phyloP scores from a whole-genome alignment of 495 filamentous ascomycete species.

The Daldinia decipiens region DNA sequence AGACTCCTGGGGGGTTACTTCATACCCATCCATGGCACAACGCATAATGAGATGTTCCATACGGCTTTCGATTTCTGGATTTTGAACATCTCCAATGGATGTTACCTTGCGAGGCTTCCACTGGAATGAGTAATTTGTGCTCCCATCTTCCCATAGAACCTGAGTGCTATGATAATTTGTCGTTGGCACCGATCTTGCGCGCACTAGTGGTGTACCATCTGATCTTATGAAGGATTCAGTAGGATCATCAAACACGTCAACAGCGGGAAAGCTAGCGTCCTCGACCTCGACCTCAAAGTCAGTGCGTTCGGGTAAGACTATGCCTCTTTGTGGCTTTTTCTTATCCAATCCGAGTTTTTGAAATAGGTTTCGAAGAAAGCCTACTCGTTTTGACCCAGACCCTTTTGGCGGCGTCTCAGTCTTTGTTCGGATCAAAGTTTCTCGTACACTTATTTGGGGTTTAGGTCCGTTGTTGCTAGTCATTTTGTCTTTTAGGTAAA shows the following conservation, averaged over 20 bases:
- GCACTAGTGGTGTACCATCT: constrained; percentile 2
- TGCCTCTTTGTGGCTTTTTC: neutral
- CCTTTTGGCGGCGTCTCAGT: neutral
- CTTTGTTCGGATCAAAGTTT: neutral
- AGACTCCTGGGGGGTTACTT: constrained; percentile 7
- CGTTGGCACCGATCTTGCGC: neutral
- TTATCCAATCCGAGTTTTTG: neutral
- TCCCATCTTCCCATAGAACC: neutral
- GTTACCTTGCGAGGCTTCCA: neutral
- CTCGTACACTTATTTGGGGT: neutral
- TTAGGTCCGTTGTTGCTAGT: neutral
- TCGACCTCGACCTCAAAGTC: neutral
- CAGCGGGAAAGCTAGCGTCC: neutral
- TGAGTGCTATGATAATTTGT: neutral
- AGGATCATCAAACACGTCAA: neutral
- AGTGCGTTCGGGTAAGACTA: neutral
- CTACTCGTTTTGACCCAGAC: neutral
- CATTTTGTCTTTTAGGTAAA: neutral
- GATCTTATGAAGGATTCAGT: neutral
- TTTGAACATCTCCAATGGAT: neutral
- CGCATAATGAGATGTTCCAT: constrained; percentile 10
- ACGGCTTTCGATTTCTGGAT: constrained; percentile 12
- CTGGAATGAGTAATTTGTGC: neutral
- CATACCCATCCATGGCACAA: constrained; percentile 1
- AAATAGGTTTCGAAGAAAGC: neutral